These are phyloP conservation scores for Hygrocybe coccinea DNA, from an alignment of 768 basidiomycete genomes.

Conservation along the genomic window DNA sequence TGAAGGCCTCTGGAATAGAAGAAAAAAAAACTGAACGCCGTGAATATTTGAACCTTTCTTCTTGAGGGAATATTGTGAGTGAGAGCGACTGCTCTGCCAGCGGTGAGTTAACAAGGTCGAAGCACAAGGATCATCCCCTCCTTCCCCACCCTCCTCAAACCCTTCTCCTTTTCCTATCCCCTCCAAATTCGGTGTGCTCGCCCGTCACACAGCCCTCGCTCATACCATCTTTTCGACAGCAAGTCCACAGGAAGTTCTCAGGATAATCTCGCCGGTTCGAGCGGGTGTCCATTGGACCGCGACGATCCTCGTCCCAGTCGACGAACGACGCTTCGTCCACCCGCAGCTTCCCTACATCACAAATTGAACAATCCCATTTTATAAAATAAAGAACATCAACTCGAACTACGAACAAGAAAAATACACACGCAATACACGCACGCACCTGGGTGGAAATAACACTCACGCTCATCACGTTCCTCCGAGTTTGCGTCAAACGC, in stretches of 20 bases:
- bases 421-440: not conserved
- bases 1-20: too few relatives aligned
- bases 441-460: conserved; percentile 50
- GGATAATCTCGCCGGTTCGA: conserved; percentile 39
- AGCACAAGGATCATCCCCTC: too few relatives aligned
- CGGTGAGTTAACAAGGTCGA: too few relatives aligned
- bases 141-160: too few relatives aligned
- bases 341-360: conserved; percentile 36
- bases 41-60: too few relatives aligned
- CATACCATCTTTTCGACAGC: conserved; percentile 39
- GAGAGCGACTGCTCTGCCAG: too few relatives aligned
- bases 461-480: conserved; percentile 37
- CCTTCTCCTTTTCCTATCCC: too few relatives aligned
- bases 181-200: conserved; percentile 22
- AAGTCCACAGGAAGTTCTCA: conserved; percentile 48
- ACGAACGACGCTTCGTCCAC: conserved; percentile 36
- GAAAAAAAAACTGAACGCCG: too few relatives aligned
- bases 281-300: conserved; percentile 43
- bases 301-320: conserved; percentile 46
- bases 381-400: not conserved
- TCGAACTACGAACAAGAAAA: not conserved
- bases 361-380: not conserved
- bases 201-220: conserved; percentile 39
- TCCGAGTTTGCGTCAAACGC: conserved; percentile 43
- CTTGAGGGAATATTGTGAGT: too few relatives aligned